Base-by-base conservation (phyloP, 129 eudicot genomes). In the Lonicera japonica region DNA sequence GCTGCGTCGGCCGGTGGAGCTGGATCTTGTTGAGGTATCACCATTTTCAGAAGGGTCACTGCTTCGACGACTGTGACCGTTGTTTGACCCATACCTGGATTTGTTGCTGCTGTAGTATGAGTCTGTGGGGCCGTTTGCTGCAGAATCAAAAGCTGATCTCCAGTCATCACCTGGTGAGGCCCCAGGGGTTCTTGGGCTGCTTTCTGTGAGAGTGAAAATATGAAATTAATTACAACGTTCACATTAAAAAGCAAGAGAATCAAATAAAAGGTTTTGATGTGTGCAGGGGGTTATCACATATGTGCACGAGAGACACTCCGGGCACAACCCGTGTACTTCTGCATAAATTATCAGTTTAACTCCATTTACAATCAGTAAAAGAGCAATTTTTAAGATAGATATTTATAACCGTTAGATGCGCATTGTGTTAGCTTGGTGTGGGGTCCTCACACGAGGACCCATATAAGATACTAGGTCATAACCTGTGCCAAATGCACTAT, bases 81-180 rank as follows among this genome's bases (percentile, higher is more conserved):
- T 94, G 15, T 78, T 94, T 67, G 95, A 85, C 23, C 89, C 84
- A 50, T 52, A 76, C 68, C 95, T 70, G 14, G 89, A 75, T 54
- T 14, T 79, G 71, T 62, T 70, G 56, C 73, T 51, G 54, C n/a
- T n/a, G n/a, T n/a, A n/a, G n/a, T 21, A 72, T 4, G 79, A 60
- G 20, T 74, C 86, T 0, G 73, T 19, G 23, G 86, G 79, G 8
- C 99, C 96, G 64, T 94, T 94, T 5, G 96, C 95, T 72, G 99
- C 96, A 43, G 96, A 79, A 85, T 94, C 99, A 65, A 94, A 94
- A 60, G 99, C 99, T 72, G 95, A 80, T 83, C 99, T 94, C 99
- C 99, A 94, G 48, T 94, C 99, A 61, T 90, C 99, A 43, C 96
- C 96, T 12, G 79, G 34, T 16, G 95, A 69, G 13, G 84, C 56